phyloP scores from a whole-genome alignment of 176 grass and related monocot species.

The Musa itinerans region DNA sequence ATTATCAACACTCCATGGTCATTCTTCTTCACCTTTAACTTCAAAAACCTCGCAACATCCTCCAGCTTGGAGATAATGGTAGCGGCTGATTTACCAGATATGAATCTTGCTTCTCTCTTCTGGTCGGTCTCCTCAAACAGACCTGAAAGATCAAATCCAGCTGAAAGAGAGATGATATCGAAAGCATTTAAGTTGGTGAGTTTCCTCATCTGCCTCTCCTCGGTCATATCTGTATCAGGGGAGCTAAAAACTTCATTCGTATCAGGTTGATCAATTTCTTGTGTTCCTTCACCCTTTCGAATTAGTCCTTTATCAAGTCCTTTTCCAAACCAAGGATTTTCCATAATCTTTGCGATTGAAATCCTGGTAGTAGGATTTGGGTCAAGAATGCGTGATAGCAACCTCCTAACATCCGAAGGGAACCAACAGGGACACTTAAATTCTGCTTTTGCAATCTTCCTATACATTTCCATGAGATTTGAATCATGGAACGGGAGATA shows the following conservation, averaged over 20 bases:
- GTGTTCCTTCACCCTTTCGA: not conserved
- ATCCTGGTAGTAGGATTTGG: slow-evolving; percentile 63
- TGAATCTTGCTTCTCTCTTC: slow-evolving; percentile 54
- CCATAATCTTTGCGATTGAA: slow-evolving; percentile 61
- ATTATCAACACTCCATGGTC: slow-evolving; percentile 53
- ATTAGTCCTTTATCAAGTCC: slow-evolving; percentile 30
- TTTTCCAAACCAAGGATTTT: slow-evolving; percentile 65
- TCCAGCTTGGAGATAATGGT: slow-evolving; percentile 61
- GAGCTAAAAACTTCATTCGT: slow-evolving; percentile 13
- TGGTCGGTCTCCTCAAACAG: slow-evolving; percentile 50
- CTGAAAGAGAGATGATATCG: slow-evolving; percentile 87
- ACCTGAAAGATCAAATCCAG: slow-evolving; percentile 78
- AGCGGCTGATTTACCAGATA: slow-evolving; percentile 39
- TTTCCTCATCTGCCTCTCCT: slow-evolving; percentile 22
- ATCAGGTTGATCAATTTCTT: slow-evolving; percentile 20
- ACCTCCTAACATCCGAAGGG: slow-evolving; percentile 40
- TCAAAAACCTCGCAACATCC: slow-evolving; percentile 51
- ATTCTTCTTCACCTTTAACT: slow-evolving; percentile 54
- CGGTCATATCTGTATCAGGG: not conserved
- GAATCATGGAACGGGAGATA: slow-evolving; percentile 83
- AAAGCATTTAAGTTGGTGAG: slow-evolving; percentile 76
- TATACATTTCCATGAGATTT: slow-evolving; percentile 86
- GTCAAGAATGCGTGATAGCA: slow-evolving; percentile 63
- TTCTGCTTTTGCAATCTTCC: slow-evolving; percentile 72
- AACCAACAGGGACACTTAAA: slow-evolving; percentile 73